A percentile compares a stretch with the other conserved stretches of the same genome.
phyloP scores from a whole-genome alignment of 2,329 filamentous ascomycete genomes.

The Remersonia thermophila region DNA sequence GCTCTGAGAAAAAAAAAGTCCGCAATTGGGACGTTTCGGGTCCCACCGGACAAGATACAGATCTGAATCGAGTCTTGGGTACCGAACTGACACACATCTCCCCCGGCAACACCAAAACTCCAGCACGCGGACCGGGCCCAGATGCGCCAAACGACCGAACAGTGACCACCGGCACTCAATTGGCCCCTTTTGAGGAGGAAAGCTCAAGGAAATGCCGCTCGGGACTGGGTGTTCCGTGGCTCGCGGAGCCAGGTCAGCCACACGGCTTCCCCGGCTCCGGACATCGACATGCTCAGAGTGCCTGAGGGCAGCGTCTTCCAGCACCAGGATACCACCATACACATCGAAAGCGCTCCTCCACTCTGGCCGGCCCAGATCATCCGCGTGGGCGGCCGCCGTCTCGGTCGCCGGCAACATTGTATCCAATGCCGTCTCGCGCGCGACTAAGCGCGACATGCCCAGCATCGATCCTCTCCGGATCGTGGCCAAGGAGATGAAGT shows the following conservation, averaged over 20 bases:
- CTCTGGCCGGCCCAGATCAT: constrained; percentile 34
- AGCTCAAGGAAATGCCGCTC: constrained; percentile 37
- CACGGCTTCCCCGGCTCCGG: constrained; percentile 21
- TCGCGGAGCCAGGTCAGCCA: constrained; percentile 26
- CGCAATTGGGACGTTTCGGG: neutral
- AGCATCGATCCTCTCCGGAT: constrained; percentile 77
- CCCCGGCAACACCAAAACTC: no score
- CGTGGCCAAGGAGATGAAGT: constrained; percentile 94
- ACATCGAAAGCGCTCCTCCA: constrained; percentile 28
- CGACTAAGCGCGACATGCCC: constrained; percentile 53
- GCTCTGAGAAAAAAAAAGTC: neutral
- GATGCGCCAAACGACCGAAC: constrained; percentile 9
- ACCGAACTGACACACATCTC: no score
- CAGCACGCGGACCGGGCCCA: neutral
- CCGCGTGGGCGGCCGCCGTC: constrained; percentile 66
- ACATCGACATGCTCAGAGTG: constrained; percentile 29
- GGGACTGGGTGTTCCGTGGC: constrained; percentile 41
- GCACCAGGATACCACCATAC: constrained; percentile 23
- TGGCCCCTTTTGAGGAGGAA: constrained; percentile 19
- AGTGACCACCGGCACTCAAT: constrained; percentile 19
- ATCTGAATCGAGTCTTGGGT: neutral
- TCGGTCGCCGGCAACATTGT: constrained; percentile 60
- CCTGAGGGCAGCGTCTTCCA: constrained; percentile 21
- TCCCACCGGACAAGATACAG: neutral
- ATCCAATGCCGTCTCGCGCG: constrained; percentile 50